A percentile compares a stretch with the other conserved stretches of the same genome.
Conservation (phyloP, 257 asterid species). For the Nicotiana undulata region DNA sequence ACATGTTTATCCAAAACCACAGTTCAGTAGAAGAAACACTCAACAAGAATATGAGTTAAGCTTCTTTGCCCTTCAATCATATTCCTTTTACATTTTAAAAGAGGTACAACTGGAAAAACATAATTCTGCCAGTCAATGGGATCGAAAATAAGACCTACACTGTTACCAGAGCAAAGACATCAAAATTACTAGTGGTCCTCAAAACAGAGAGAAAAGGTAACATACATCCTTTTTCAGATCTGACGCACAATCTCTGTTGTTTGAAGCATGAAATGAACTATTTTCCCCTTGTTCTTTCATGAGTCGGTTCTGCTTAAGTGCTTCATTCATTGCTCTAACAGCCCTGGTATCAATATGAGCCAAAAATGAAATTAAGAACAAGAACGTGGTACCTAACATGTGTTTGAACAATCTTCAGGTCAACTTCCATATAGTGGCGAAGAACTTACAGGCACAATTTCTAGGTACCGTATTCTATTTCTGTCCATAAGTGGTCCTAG, state of each 20-base stretch:
- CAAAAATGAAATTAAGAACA: not conserved
- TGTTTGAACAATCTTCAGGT: not conserved
- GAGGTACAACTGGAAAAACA: not conserved
- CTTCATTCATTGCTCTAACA: slow-evolving; percentile 92
- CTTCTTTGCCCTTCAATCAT: not conserved
- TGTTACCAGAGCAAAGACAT: slow-evolving; percentile 3
- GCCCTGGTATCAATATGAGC: slow-evolving; percentile 50
- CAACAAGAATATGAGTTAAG: not conserved
- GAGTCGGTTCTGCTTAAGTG: slow-evolving; percentile 79
- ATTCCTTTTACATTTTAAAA: not conserved
- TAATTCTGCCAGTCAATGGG: not conserved
- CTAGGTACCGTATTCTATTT: not conserved
- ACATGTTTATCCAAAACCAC: not conserved
- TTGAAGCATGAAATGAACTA: slow-evolving; percentile 37
- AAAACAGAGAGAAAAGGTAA: slow-evolving; percentile 12
- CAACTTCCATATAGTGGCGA: not conserved
- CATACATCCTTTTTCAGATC: slow-evolving; percentile 60
- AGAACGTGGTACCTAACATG: not conserved
- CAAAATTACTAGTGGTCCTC: not conserved
- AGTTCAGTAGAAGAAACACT: not conserved
- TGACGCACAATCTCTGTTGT: slow-evolving; percentile 36
- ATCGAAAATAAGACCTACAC: not conserved
- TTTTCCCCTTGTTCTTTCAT: slow-evolving; percentile 53
- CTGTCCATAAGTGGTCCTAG: not conserved
- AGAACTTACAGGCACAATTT: not conserved